Percentiles rank a stretch among this genome's conserved stretches.
These are phyloP conservation scores for Neocucurbitaria cava DNA, from an alignment of 2,329 filamentous ascomycete genomes.

Conservation along the genomic window DNA sequence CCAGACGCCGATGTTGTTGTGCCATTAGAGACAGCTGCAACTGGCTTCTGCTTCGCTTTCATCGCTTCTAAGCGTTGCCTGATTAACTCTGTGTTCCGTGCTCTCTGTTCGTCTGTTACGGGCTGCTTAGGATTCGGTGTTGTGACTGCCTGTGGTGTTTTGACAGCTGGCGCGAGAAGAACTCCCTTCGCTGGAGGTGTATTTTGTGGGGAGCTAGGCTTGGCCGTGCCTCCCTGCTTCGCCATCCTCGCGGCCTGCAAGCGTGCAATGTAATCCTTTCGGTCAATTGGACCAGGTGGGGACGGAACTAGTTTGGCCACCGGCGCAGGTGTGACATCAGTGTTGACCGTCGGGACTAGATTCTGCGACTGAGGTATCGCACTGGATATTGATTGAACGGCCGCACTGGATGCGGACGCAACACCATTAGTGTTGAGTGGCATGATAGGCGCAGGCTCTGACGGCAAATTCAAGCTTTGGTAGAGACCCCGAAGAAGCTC, in stretches of 20 bases:
- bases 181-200: slow-evolving; percentile 20
- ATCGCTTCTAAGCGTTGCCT: slow-evolving; percentile 79
- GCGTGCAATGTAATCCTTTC: slow-evolving; percentile 78
- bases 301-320: slow-evolving; percentile 21
- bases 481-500: slow-evolving; percentile 38
- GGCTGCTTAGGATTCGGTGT: slow-evolving; percentile 22
- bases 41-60: slow-evolving; percentile 31
- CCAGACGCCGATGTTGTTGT: slow-evolving; percentile 8
- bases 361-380: slow-evolving; percentile 13
- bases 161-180: slow-evolving; percentile 12
- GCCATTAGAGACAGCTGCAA: slow-evolving; percentile 11
- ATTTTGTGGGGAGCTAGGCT: slow-evolving; percentile 29
- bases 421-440: slow-evolving; percentile 24
- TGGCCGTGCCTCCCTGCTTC: slow-evolving; percentile 27
- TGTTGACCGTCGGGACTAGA: slow-evolving; percentile 27
- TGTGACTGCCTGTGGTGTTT: slow-evolving; percentile 19
- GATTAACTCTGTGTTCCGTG: slow-evolving; percentile 75
- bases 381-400: slow-evolving; percentile 11
- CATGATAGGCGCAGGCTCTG: slow-evolving; percentile 32
- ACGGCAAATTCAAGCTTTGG: slow-evolving; percentile 36
- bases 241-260: slow-evolving; percentile 77
- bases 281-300: slow-evolving; percentile 59
- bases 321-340: slow-evolving; percentile 17
- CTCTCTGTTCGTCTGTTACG: slow-evolving; percentile 52
- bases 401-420: not conserved